A percentile compares a stretch with the other conserved stretches of the same genome.
These are phyloP conservation scores for Cyberlindnera subsufficiens DNA, from an alignment of 805 yeast species.

Conservation along the genomic window DNA sequence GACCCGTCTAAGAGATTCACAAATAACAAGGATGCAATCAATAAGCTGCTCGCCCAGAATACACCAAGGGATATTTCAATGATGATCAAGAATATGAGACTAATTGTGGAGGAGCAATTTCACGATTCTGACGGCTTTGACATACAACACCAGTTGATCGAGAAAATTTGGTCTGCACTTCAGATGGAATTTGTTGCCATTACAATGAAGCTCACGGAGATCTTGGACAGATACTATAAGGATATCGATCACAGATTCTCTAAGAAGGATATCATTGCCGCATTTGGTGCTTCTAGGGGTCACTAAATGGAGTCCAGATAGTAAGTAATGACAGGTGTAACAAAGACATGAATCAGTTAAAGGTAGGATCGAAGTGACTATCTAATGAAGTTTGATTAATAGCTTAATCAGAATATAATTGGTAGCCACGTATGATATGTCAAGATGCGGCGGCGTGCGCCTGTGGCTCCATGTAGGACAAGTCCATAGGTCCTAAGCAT, in stretches of 20 bases:
- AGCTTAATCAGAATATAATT: too few species aligned
- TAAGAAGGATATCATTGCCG: slow-evolving; percentile 49
- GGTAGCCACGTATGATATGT: too few species aligned
- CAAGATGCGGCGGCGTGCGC: too few species aligned
- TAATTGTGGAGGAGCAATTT: slow-evolving; percentile 54
- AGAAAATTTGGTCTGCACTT: slow-evolving; percentile 63
- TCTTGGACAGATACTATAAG: slow-evolving; percentile 46
- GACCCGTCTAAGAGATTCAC: slow-evolving; percentile 57
- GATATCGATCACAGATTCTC: slow-evolving; percentile 47
- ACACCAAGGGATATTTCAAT: slow-evolving; percentile 52
- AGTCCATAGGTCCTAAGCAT: too few species aligned
- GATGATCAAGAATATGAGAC: slow-evolving; percentile 49
- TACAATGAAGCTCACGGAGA: slow-evolving; percentile 46
- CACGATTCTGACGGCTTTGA: slow-evolving; percentile 25
- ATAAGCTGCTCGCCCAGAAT: slow-evolving; percentile 49
- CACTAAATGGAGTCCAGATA: too few species aligned
- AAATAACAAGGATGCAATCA: slow-evolving; percentile 53
- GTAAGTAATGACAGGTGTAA: too few species aligned
- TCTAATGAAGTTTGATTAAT: too few species aligned
- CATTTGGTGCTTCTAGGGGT: slow-evolving; percentile 35
- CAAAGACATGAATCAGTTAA: too few species aligned
- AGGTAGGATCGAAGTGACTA: too few species aligned
- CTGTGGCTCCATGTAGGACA: too few species aligned
- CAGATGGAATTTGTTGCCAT: slow-evolving; percentile 57
- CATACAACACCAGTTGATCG: slow-evolving; percentile 49